Evolutionary conservation across 2,329 filamentous ascomycete genomes (phyloP).

Genomic region (Exophiala oligosperma): DNA sequence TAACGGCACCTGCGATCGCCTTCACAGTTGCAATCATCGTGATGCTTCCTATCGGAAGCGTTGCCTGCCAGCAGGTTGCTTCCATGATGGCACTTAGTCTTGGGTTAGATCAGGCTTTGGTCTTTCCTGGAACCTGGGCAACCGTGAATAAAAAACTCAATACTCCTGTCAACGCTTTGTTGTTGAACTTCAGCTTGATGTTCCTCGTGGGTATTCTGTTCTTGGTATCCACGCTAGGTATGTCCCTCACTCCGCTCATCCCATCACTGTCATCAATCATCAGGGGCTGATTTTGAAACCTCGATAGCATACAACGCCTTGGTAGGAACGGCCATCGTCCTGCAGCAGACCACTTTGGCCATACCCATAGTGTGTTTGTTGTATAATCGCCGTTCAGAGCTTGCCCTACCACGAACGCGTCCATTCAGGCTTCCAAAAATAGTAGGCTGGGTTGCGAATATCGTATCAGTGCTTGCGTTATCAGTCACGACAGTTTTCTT

Average conservation of each 20-base stretch:
- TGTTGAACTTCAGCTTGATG: constrained; percentile 26
- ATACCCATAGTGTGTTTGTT: constrained; percentile 33
- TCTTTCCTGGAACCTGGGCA: constrained; percentile 20
- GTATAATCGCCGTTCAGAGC: constrained; percentile 29
- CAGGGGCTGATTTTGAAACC: too few species aligned
- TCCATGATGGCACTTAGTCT: constrained; percentile 35
- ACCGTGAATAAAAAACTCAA: constrained; percentile 23
- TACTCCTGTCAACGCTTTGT: constrained; percentile 31
- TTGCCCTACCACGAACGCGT: constrained; percentile 23
- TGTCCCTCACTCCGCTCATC: constrained; percentile 1
- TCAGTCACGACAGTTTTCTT: constrained; percentile 34
- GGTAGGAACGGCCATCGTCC: constrained; percentile 29
- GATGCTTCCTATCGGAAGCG: background rate
- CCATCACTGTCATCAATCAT: too few species aligned
- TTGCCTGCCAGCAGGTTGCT: constrained; percentile 26
- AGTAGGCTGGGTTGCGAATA: constrained; percentile 33
- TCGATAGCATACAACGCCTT: constrained; percentile 32
- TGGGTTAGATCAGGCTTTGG: constrained; percentile 30
- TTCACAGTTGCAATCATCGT: constrained; percentile 31
- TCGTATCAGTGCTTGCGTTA: constrained; percentile 30
- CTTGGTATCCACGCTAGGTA: constrained; percentile 29
- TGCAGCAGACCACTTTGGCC: constrained; percentile 28
- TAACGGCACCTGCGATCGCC: constrained; percentile 18
- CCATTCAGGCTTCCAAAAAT: constrained; percentile 11
- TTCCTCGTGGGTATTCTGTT: constrained; percentile 34